phyloP scores from a whole-genome alignment of 495 filamentous ascomycete species.

The Parathielavia hyrcaniae region DNA sequence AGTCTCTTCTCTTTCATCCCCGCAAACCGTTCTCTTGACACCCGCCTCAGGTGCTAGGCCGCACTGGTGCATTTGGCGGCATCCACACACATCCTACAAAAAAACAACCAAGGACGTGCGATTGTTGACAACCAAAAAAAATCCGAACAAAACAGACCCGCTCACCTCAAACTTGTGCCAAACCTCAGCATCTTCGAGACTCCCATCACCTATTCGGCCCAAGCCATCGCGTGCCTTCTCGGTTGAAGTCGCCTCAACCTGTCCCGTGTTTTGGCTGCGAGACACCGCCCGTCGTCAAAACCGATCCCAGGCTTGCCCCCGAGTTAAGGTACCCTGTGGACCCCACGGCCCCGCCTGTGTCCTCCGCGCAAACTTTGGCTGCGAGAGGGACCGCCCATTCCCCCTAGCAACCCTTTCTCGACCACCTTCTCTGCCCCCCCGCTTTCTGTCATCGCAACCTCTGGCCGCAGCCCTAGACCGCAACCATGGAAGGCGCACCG shows the following conservation, averaged over 20 bases:
- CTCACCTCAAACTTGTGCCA: conserved; percentile 9
- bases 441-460: conserved; percentile 24
- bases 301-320: conserved; percentile 11
- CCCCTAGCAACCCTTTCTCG: conserved; percentile 27
- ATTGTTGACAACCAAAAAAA: conserved; percentile 37
- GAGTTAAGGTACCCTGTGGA: conserved; percentile 24
- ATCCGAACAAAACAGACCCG: conserved; percentile 29
- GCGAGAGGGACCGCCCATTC: conserved; percentile 28
- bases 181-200: conserved; percentile 5
- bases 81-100: conserved; percentile 19
- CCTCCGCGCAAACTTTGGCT: conserved; percentile 36
- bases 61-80: conserved; percentile 22
- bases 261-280: conserved; percentile 5
- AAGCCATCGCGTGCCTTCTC: background rate
- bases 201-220: background rate
- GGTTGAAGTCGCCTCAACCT: background rate
- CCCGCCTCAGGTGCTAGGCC: background rate
- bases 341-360: conserved; percentile 31
- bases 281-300: conserved; percentile 10
- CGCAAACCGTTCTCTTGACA: conserved; percentile 2
- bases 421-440: conserved; percentile 25
- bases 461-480: conserved; percentile 24
- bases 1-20: conserved; percentile 11
- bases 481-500: conserved; percentile 45
- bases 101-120: conserved; percentile 20